Conservation (phyloP, 108 stramenopile genomes). For the Parietichytrium sp. region DNA sequence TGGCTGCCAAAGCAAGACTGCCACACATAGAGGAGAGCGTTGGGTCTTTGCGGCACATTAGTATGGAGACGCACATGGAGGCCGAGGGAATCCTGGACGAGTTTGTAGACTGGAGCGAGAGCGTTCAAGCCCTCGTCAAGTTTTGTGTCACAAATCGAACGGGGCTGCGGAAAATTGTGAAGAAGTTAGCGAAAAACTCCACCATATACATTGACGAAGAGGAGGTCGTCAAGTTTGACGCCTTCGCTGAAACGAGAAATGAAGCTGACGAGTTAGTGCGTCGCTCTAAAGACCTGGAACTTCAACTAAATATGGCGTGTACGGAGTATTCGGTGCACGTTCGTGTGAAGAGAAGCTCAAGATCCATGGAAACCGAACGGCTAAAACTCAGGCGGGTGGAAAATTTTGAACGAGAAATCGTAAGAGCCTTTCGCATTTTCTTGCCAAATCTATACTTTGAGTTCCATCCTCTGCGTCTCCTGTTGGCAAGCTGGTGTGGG, state of each 20-base stretch:
- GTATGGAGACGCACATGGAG: no score
- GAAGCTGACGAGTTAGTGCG: neutral
- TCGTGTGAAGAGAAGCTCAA: neutral
- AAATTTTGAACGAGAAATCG: neutral
- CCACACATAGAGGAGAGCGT: neutral
- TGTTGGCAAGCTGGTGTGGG: no score
- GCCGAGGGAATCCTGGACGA: neutral
- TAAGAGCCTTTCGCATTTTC: neutral
- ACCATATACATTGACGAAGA: neutral
- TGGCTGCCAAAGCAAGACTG: neutral
- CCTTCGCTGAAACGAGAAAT: neutral
- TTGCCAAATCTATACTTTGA: constrained; percentile 1
- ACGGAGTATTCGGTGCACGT: neutral
- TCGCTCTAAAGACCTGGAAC: neutral
- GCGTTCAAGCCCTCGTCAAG: neutral
- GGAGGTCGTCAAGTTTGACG: neutral
- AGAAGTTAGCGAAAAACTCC: neutral
- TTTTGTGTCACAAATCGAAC: constrained; percentile 29
- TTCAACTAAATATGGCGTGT: neutral
- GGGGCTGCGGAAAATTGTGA: constrained; percentile 1
- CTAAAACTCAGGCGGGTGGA: constrained; percentile 4
- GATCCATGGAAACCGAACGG: neutral
- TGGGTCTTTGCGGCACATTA: neutral
- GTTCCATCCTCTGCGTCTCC: neutral
- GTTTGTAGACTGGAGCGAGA: neutral